phyloP scores from a whole-genome alignment of 768 basidiomycete species.

The Dioszegia crocea region DNA sequence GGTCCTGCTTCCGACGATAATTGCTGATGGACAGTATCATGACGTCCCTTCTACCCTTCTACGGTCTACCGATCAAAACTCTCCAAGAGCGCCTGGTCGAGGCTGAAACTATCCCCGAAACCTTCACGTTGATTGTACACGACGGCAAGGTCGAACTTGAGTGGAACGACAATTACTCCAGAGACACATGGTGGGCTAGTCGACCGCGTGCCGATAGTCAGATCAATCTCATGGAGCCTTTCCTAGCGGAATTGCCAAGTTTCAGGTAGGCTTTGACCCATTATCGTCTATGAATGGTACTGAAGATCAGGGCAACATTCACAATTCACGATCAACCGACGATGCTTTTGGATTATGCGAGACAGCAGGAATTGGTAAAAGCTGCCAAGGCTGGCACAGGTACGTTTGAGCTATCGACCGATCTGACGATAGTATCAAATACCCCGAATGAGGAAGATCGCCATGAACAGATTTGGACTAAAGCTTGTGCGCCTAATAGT shows the following conservation, averaged over 20 bases:
- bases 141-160: slow-evolving; percentile 50
- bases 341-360: slow-evolving; percentile 43
- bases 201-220: slow-evolving; percentile 49
- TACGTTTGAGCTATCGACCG: slow-evolving; percentile 2
- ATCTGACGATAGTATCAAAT: slow-evolving; percentile 34
- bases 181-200: slow-evolving; percentile 50
- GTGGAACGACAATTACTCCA: slow-evolving; percentile 51
- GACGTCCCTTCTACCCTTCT: slow-evolving; percentile 47
- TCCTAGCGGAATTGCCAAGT: slow-evolving; percentile 38
- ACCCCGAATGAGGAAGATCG: slow-evolving; percentile 43
- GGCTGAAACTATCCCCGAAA: slow-evolving; percentile 47
- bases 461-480: slow-evolving; percentile 40
- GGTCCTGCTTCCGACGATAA: not conserved
- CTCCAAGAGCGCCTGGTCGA: slow-evolving; percentile 43
- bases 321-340: slow-evolving; percentile 51
- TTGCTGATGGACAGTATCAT: slow-evolving; percentile 42
- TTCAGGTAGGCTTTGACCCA: slow-evolving; percentile 44
- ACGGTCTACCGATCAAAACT: slow-evolving; percentile 43
- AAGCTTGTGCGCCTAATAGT: slow-evolving; percentile 47
- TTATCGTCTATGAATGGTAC: not conserved
- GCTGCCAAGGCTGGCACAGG: slow-evolving; percentile 39
- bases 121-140: slow-evolving; percentile 49
- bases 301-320: slow-evolving; percentile 44
- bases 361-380: slow-evolving; percentile 42
- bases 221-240: slow-evolving; percentile 51